Conservation (phyloP, 23 red algal species). For the Gracilaria vermiculophylla region DNA sequence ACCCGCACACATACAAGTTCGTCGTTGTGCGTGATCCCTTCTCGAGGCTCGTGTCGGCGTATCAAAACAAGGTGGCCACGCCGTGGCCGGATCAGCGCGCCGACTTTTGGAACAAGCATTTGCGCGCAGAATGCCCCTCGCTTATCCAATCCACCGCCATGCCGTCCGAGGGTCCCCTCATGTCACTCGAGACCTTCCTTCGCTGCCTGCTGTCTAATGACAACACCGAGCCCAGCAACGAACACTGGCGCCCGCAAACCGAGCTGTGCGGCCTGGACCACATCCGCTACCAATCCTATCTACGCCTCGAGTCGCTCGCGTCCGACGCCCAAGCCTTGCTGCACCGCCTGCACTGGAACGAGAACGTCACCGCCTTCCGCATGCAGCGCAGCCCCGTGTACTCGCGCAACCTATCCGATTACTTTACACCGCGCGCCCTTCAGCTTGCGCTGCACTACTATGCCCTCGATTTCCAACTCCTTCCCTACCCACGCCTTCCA, state of each 20-base stretch:
- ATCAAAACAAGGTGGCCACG: slow-evolving; percentile 75
- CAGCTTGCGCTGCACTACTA: slow-evolving; percentile 37
- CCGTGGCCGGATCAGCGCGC: slow-evolving; percentile 55
- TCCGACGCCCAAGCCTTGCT: slow-evolving; percentile 56
- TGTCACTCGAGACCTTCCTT: slow-evolving; percentile 66
- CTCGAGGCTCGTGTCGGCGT: slow-evolving; percentile 64
- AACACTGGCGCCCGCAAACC: slow-evolving; percentile 84
- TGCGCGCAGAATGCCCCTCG: slow-evolving; percentile 18
- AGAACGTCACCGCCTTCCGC: slow-evolving; percentile 20
- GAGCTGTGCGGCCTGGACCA: slow-evolving; percentile 70
- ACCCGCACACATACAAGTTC: slow-evolving; percentile 61
- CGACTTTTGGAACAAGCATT: slow-evolving; percentile 63
- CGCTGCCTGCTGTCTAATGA: slow-evolving; percentile 53
- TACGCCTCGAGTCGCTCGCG: slow-evolving; percentile 43
- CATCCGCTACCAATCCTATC: slow-evolving; percentile 65
- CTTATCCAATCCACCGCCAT: slow-evolving; percentile 23
- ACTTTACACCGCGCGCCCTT: background rate
- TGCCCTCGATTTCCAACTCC: slow-evolving; percentile 24
- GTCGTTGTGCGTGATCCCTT: slow-evolving; percentile 83
- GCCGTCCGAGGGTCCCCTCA: slow-evolving; percentile 29
- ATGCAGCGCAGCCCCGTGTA: slow-evolving; percentile 38
- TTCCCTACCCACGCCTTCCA: slow-evolving; percentile 30
- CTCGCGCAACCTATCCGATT: slow-evolving; percentile 4
- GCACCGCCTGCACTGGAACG: slow-evolving; percentile 16
- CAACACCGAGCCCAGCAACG: slow-evolving; percentile 56